Conservation (phyloP, 192 early-diverging fungal species). For the Backusella tarrabulga region DNA sequence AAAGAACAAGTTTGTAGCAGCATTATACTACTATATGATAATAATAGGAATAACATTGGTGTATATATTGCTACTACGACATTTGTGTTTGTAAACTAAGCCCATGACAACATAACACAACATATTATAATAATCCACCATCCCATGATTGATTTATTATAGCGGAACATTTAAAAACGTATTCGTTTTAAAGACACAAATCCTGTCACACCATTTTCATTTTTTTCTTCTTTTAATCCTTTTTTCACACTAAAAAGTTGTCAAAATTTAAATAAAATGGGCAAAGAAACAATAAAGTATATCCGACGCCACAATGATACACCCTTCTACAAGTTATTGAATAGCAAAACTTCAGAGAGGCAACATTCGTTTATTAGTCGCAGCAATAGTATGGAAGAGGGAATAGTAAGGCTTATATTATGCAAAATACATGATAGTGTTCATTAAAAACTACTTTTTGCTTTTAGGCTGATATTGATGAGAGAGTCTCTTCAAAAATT, state of each 20-base stretch:
- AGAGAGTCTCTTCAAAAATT: slow-evolving; percentile 87
- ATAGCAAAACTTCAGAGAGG: slow-evolving; percentile 53
- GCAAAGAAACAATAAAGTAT: slow-evolving; percentile 44
- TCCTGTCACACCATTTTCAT: background rate
- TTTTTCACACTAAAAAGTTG: background rate
- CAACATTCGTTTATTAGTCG: slow-evolving; percentile 55
- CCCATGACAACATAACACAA: no score
- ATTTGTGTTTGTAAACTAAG: no score
- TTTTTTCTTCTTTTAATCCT: background rate
- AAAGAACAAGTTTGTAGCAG: no score
- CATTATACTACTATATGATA: no score
- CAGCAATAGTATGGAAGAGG: slow-evolving; percentile 56
- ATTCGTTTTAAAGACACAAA: background rate
- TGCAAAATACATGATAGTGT: background rate
- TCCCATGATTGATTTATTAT: background rate
- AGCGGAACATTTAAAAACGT: background rate
- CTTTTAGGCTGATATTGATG: slow-evolving; percentile 70
- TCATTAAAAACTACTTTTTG: background rate
- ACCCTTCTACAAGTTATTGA: slow-evolving; percentile 79
- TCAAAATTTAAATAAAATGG: slow-evolving; percentile 35
- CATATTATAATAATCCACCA: background rate
- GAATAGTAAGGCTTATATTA: slow-evolving; percentile 22
- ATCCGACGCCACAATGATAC: slow-evolving; percentile 58
- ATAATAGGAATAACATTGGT: no score
- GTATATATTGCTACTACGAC: no score